These are phyloP conservation scores for Hypholoma fasciculare DNA, from an alignment of 768 basidiomycete genomes.

Conservation along the genomic window DNA sequence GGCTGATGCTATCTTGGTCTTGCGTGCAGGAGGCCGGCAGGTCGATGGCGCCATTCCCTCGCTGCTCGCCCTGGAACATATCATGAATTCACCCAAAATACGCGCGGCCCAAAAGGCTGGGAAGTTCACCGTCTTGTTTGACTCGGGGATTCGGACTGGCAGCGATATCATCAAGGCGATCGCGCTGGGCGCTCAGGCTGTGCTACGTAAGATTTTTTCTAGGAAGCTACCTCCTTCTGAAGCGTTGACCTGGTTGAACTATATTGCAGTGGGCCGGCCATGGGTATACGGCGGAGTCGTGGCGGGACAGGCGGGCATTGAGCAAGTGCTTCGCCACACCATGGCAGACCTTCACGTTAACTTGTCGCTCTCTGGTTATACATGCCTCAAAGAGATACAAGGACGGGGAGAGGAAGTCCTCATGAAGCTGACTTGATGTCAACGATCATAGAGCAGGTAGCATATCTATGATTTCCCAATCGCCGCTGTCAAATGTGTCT, in stretches of 20 bases:
- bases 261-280: conserved; percentile 62
- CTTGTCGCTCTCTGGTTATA: conserved; percentile 63
- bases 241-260: neutral
- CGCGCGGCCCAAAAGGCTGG: conserved; percentile 57
- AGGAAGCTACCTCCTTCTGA: neutral
- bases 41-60: conserved; percentile 79
- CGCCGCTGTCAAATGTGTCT: too few species aligned
- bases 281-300: conserved; percentile 73
- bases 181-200: conserved; percentile 82
- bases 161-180: conserved; percentile 84
- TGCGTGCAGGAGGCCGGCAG: conserved; percentile 60
- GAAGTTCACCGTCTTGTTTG: conserved; percentile 69
- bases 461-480: too few species aligned
- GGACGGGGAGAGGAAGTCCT: conserved; percentile 57
- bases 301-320: conserved; percentile 72
- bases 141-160: conserved; percentile 82
- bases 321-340: conserved; percentile 68
- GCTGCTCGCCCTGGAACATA: conserved; percentile 66
- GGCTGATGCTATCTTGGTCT: neutral
- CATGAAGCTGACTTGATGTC: conserved; percentile 14
- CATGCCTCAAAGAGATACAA: conserved; percentile 57
- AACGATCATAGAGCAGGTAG: too few species aligned
- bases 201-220: conserved; percentile 54
- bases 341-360: conserved; percentile 69
- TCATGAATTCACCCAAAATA: conserved; percentile 63